Percentiles rank a stretch among this genome's conserved stretches.
Evolutionary conservation across 2,329 filamentous ascomycete genomes (phyloP).

Genomic region (Ciborinia camelliae): DNA sequence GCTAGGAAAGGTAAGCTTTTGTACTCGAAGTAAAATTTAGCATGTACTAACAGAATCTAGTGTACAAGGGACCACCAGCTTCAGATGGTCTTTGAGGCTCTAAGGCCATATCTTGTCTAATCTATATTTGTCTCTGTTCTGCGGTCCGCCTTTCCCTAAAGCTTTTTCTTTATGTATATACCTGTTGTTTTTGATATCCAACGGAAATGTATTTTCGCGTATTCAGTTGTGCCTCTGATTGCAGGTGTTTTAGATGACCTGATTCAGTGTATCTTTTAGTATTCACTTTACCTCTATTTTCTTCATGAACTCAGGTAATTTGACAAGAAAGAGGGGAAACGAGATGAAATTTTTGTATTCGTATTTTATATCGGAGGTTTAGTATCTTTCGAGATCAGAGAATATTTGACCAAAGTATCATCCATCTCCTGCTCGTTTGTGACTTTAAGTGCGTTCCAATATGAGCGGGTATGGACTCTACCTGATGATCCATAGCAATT

Average conservation of each 20-base stretch:
- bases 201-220: not conserved
- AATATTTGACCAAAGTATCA: not conserved
- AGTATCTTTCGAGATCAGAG: no score
- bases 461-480: no score
- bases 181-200: not conserved
- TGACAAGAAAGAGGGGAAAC: not conserved
- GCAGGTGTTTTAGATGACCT: no score
- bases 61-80: constrained; percentile 29
- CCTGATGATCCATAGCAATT: not conserved
- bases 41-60: constrained; percentile 16
- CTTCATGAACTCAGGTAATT: not conserved
- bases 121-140: not conserved
- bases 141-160: not conserved
- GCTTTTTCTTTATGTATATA: not conserved
- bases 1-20: constrained; percentile 47
- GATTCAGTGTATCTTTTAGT: not conserved
- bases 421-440: not conserved
- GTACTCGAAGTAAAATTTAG: not conserved
- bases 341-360: not conserved
- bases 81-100: constrained; percentile 26
- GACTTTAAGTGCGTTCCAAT: no score
- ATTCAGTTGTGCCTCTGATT: no score
- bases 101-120: not conserved
- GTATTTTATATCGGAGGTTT: no score
- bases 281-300: not conserved